Percentiles rank a stretch among this genome's conserved stretches.
Conservation (phyloP, 2,329 filamentous ascomycete species). For the Teratosphaeria pseudoeucalypti region DNA sequence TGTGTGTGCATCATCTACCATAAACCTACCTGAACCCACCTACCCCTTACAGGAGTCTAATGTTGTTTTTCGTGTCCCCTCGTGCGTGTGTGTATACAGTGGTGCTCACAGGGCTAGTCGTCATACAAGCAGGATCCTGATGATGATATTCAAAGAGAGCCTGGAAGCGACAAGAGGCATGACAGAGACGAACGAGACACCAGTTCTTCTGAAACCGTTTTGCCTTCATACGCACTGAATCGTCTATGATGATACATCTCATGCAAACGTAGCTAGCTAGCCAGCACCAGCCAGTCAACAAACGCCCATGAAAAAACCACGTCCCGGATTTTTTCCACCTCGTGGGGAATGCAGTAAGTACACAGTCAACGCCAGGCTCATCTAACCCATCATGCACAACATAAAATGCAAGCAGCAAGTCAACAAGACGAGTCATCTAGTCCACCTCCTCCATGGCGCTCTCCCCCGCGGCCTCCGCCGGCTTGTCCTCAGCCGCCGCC, state of each 20-base stretch:
- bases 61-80: no score
- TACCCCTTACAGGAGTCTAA: no score
- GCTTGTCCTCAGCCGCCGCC: conserved; percentile 46
- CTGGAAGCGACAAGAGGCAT: not conserved
- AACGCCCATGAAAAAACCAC: not conserved
- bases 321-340: not conserved
- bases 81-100: no score
- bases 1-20: no score
- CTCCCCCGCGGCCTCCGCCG: conserved; percentile 58
- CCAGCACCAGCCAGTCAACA: not conserved
- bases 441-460: conserved; percentile 99
- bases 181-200: not conserved
- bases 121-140: no score
- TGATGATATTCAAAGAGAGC: no score
- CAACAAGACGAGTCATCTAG: conserved; percentile 44
- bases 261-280: not conserved
- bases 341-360: not conserved
- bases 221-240: not conserved
- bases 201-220: not conserved
- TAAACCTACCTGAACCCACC: no score
- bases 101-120: no score
- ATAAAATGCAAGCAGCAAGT: not conserved
- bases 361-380: not conserved
- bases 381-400: not conserved
- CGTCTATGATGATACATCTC: not conserved